A percentile compares a stretch with the other conserved stretches of the same genome.
Evolutionary conservation across 176 grass and related monocot genomes (phyloP).

Genomic region (Triticum urartu): DNA sequence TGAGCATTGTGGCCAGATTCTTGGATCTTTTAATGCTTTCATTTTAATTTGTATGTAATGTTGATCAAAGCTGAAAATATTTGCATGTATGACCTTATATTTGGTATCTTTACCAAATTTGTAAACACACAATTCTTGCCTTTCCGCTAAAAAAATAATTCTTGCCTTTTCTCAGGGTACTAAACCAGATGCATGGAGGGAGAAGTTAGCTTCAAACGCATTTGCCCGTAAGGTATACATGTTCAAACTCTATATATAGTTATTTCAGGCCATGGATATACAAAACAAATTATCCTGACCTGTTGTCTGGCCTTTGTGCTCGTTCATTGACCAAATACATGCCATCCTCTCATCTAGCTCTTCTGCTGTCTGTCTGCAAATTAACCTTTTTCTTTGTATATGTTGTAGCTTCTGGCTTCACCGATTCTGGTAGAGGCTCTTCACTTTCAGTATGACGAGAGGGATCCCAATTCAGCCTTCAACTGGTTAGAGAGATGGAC

Average conservation of each 20-base stretch:
- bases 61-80: not conserved
- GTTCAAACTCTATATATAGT: constrained; percentile 2
- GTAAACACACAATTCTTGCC: not conserved
- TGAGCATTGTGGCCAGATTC: not conserved
- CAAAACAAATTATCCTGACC: not conserved
- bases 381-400: not conserved
- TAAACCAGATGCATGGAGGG: constrained; percentile 62
- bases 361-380: constrained; percentile 9
- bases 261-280: constrained; percentile 5
- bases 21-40: not conserved
- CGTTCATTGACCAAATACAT: not conserved
- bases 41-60: not conserved
- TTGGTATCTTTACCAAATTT: not conserved
- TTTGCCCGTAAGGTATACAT: constrained; percentile 63
- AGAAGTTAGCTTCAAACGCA: constrained; percentile 53
- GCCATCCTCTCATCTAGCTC: not conserved
- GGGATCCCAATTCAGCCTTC: constrained; percentile 80
- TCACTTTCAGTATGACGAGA: constrained; percentile 75
- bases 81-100: not conserved
- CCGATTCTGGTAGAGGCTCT: constrained; percentile 58
- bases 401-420: constrained; percentile 67
- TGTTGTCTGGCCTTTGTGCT: not conserved
- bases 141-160: not conserved
- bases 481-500: constrained; percentile 94
- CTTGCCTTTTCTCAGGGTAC: constrained; percentile 37